Conservation (phyloP, 2,329 filamentous ascomycete species). For the Paracamarosporium sp. region DNA sequence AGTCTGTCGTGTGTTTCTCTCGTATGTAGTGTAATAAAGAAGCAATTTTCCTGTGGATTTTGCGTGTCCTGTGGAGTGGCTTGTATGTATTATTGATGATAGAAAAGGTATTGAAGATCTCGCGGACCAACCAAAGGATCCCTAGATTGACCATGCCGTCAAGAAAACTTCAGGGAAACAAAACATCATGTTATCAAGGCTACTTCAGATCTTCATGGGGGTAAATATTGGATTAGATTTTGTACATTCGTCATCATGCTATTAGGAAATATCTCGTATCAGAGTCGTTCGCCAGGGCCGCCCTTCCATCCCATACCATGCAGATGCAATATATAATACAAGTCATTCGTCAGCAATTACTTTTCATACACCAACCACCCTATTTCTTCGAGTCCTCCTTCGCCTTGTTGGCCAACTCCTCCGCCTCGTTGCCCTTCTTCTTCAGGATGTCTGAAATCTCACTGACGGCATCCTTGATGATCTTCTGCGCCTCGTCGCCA, state of each 20-base stretch:
- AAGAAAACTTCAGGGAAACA: too few relatives aligned
- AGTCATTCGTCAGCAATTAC: background rate
- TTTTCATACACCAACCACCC: background rate
- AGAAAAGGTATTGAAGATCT: too few relatives aligned
- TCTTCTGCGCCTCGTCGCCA: constrained; percentile 71
- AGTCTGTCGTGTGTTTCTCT: background rate
- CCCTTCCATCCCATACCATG: constrained; percentile 4
- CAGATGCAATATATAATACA: constrained; percentile 6
- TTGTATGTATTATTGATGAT: too few relatives aligned
- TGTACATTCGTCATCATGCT: background rate
- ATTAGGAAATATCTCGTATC: background rate
- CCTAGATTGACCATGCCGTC: too few relatives aligned
- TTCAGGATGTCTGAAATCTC: constrained; percentile 44
- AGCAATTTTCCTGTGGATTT: too few relatives aligned
- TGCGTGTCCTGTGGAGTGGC: too few relatives aligned
- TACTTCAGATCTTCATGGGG: too few relatives aligned
- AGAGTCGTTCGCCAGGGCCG: background rate
- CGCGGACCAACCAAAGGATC: too few relatives aligned
- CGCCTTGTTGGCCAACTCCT: constrained; percentile 40
- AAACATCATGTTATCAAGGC: too few relatives aligned
- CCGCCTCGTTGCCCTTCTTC: constrained; percentile 42
- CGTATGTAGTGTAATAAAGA: background rate
- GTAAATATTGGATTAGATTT: background rate
- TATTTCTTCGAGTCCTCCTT: constrained; percentile 46
- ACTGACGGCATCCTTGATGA: constrained; percentile 66